A percentile compares a stretch with the other conserved stretches of the same genome.
Conservation (phyloP, 257 asterid genomes). For the Solanum tarijense region DNA sequence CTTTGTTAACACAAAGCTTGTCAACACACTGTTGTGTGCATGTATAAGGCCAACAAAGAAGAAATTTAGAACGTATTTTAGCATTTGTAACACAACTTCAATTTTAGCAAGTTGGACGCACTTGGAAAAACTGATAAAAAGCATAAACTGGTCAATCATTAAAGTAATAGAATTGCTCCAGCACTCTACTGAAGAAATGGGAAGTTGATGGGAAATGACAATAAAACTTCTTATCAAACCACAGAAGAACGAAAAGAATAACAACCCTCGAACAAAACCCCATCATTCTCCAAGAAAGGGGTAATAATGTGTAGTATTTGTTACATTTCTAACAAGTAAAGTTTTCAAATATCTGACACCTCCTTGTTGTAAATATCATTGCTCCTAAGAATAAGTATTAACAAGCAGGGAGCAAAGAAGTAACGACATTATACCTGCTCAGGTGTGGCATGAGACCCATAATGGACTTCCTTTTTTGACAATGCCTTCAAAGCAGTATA, state of each 20-base stretch:
- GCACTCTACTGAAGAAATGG: not conserved
- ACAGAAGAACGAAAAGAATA: not conserved
- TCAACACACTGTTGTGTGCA: not conserved
- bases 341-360: not conserved
- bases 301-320: not conserved
- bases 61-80: not conserved
- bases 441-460: slow-evolving; percentile 67
- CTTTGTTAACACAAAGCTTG: not conserved
- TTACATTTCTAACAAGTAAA: not conserved
- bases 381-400: not conserved
- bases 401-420: not conserved
- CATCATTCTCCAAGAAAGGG: not conserved
- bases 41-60: not conserved
- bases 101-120: not conserved
- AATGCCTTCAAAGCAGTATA: slow-evolving; percentile 63
- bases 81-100: not conserved
- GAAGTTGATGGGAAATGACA: not conserved
- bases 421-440: slow-evolving; percentile 49
- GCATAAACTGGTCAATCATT: not conserved
- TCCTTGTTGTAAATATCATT: not conserved
- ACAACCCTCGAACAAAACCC: not conserved
- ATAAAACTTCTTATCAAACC: not conserved
- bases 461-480: slow-evolving; percentile 59
- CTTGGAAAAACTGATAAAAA: not conserved
- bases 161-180: not conserved